A percentile compares a stretch with the other conserved stretches of the same genome.
Conservation (phyloP, 352 stramenopile genomes). For the Pythium rishiriense region DNA sequence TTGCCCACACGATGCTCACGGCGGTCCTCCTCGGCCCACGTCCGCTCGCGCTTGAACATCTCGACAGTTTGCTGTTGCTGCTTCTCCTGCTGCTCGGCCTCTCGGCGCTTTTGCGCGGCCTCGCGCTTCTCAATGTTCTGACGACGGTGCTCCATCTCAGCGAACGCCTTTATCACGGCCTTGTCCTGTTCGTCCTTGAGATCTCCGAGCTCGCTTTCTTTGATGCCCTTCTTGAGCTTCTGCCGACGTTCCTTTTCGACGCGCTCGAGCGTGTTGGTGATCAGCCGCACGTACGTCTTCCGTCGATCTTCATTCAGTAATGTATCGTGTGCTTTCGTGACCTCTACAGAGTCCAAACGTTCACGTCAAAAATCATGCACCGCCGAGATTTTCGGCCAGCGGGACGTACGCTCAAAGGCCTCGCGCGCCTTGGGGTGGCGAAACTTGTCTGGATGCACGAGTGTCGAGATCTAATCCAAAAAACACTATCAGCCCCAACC, state of each 20-base stretch:
- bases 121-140: conserved; percentile 78
- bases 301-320: conserved; percentile 83
- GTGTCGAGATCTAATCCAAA: conserved; percentile 64
- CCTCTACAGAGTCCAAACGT: conserved; percentile 38
- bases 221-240: conserved; percentile 84
- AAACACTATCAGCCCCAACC: background rate
- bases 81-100: conserved; percentile 75
- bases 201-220: conserved; percentile 66
- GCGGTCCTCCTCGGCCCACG: conserved; percentile 76
- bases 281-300: conserved; percentile 79
- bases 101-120: conserved; percentile 59
- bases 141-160: conserved; percentile 78
- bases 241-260: conserved; percentile 71
- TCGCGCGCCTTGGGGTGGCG: conserved; percentile 70
- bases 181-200: conserved; percentile 69
- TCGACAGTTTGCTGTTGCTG: conserved; percentile 59
- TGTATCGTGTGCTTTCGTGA: conserved; percentile 86
- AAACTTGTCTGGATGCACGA: conserved; percentile 89
- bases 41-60: conserved; percentile 69
- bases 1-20: conserved; percentile 79
- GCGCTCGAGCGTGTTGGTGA: conserved; percentile 66
- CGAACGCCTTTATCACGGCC: conserved; percentile 79
- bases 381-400: background rate
- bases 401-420: conserved; percentile 77
- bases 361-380: conserved; percentile 3